These are phyloP conservation scores for Talaromyces ruber DNA, from an alignment of 495 filamentous ascomycete species.

Conservation along the genomic window DNA sequence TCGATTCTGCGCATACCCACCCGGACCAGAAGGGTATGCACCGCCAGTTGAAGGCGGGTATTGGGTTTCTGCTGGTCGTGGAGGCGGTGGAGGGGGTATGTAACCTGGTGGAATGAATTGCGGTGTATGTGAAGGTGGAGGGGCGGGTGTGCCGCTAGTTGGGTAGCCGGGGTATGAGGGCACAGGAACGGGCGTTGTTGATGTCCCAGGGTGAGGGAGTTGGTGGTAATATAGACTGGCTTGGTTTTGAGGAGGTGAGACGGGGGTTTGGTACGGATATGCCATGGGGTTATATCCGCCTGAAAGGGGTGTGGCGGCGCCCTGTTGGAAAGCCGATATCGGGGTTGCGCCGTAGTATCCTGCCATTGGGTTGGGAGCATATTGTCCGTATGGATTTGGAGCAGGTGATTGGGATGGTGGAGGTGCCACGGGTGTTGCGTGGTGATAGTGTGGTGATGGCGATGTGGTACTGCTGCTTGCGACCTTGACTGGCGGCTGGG, in stretches of 20 bases:
- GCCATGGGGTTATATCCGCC: constrained; percentile 48
- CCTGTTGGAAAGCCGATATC: constrained; percentile 36
- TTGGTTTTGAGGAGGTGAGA: constrained; percentile 36
- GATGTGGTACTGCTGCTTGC: constrained; percentile 15
- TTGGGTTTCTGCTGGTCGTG: constrained; percentile 67
- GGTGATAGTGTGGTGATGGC: constrained; percentile 40
- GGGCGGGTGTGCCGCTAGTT: constrained; percentile 18
- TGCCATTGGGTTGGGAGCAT: constrained; percentile 16
- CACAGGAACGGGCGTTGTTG: constrained; percentile 28
- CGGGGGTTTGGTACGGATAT: constrained; percentile 40
- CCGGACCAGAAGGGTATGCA: constrained; percentile 48
- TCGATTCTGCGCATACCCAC: constrained; percentile 46
- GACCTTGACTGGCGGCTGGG: constrained; percentile 27
- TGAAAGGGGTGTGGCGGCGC: constrained; percentile 33
- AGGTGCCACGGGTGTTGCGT: constrained; percentile 20
- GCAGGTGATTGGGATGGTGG: constrained; percentile 33
- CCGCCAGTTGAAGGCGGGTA: constrained; percentile 47
- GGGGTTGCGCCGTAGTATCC: constrained; percentile 15
- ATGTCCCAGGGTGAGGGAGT: constrained; percentile 23
- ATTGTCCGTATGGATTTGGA: constrained; percentile 35
- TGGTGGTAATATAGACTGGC: constrained; percentile 1
- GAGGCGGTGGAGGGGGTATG: constrained; percentile 84
- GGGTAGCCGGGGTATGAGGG: constrained; percentile 14
- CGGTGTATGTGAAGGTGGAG: constrained; percentile 18
- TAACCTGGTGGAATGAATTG: constrained; percentile 68